phyloP scores from a whole-genome alignment of 2,329 filamentous ascomycete species.

The Endothia cerciana region DNA sequence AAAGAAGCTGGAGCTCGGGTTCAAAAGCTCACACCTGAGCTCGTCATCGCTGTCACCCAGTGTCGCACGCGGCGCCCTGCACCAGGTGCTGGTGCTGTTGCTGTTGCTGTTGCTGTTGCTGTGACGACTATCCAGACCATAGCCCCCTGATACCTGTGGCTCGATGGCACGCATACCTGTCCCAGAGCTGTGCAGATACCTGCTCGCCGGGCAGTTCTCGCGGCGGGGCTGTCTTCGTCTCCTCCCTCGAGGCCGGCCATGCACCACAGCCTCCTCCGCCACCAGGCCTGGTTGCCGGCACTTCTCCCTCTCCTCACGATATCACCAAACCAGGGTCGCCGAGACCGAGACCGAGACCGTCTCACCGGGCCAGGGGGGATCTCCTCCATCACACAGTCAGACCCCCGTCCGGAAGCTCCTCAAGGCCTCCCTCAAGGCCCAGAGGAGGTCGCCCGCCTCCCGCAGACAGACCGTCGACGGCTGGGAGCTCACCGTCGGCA shows the following conservation, averaged over 20 bases:
- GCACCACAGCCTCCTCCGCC: background rate
- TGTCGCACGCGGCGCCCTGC: background rate
- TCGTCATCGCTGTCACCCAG: background rate
- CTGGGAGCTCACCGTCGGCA: conserved; percentile 94
- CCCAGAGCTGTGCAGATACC: conserved; percentile 51
- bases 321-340: conserved; percentile 2
- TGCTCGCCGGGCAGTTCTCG: conserved; percentile 51
- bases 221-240: conserved; percentile 46
- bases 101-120: too few species aligned
- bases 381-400: conserved; percentile 22
- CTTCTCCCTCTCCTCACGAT: background rate
- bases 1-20: background rate
- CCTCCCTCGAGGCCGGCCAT: background rate
- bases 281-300: background rate
- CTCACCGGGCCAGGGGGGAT: background rate
- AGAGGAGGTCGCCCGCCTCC: conserved; percentile 50
- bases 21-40: background rate
- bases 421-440: conserved; percentile 66
- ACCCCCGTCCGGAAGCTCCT: conserved; percentile 71
- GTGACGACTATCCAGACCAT: background rate
- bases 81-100: background rate
- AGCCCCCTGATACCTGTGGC: background rate
- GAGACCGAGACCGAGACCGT: background rate
- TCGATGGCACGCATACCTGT: conserved; percentile 51
- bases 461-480: conserved; percentile 60